Percentiles rank a stretch among this genome's conserved stretches.
phyloP scores from a whole-genome alignment of 2,329 filamentous ascomycete genomes.

The Didymella segeticola region DNA sequence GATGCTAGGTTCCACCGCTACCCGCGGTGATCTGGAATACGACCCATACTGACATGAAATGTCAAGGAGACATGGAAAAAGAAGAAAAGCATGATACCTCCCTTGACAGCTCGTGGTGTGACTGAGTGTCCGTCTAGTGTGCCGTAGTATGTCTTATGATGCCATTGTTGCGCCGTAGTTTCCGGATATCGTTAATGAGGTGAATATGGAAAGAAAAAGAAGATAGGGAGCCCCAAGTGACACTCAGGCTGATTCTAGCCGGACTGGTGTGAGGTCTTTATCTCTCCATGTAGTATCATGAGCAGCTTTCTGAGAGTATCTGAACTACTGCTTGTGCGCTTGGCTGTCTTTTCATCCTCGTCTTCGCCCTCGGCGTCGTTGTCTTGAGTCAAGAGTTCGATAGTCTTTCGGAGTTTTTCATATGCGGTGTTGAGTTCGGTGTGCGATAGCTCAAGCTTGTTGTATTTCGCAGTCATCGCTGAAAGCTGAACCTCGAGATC shows the following conservation, averaged over 20 bases:
- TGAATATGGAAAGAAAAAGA: slow-evolving; percentile 15
- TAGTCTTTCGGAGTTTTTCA: slow-evolving; percentile 50
- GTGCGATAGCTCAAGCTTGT: slow-evolving; percentile 63
- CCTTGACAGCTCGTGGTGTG: background rate
- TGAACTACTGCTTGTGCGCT: slow-evolving; percentile 38
- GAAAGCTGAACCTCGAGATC: slow-evolving; percentile 66
- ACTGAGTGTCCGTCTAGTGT: slow-evolving; percentile 1
- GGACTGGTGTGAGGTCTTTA: slow-evolving; percentile 36
- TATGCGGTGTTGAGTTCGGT: slow-evolving; percentile 48
- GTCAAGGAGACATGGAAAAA: background rate
- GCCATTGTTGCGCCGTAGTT: background rate
- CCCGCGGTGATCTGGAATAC: background rate
- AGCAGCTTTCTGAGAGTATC: slow-evolving; percentile 49
- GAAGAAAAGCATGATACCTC: background rate
- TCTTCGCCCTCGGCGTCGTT: slow-evolving; percentile 42
- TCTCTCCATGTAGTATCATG: slow-evolving; percentile 48
- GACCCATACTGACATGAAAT: background rate
- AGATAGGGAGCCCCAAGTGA: background rate
- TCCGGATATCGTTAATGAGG: slow-evolving; percentile 5
- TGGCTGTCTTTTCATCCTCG: slow-evolving; percentile 28
- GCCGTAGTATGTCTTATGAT: background rate
- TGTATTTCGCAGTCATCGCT: slow-evolving; percentile 63
- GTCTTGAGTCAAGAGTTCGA: slow-evolving; percentile 47
- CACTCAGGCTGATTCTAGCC: slow-evolving; percentile 27
- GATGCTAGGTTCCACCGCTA: too few species aligned